A percentile compares a stretch with the other conserved stretches of the same genome.
phyloP scores from a whole-genome alignment of 805 yeast species.

The Kodamaea jinghongensis region DNA sequence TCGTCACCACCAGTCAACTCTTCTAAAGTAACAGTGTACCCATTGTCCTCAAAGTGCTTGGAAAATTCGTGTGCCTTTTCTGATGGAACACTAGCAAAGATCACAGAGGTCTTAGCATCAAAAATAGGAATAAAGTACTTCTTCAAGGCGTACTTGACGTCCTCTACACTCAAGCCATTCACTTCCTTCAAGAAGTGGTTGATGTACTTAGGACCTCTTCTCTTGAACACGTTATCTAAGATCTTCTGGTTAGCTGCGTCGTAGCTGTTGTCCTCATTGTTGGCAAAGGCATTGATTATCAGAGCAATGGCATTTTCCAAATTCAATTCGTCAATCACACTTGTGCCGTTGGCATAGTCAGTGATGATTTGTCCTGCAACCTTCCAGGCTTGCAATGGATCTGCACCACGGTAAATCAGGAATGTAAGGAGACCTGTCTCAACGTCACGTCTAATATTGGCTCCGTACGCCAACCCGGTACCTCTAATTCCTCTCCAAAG shows the following conservation, averaged over 20 bases:
- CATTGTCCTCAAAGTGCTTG: conserved; percentile 47
- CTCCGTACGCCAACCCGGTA: conserved; percentile 91
- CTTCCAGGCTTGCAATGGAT: conserved; percentile 61
- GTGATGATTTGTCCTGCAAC: conserved; percentile 65
- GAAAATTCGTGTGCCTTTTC: conserved; percentile 49
- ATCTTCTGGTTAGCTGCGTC: conserved; percentile 68
- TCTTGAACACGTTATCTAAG: conserved; percentile 60
- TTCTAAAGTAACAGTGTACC: conserved; percentile 61
- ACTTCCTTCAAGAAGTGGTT: conserved; percentile 51
- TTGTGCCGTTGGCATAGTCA: conserved; percentile 54
- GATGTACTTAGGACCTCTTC: conserved; percentile 68
- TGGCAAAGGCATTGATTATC: conserved; percentile 69
- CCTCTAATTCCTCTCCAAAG: conserved; percentile 97
- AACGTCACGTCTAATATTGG: conserved; percentile 52
- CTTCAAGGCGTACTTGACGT: conserved; percentile 48
- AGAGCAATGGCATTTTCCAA: conserved; percentile 75
- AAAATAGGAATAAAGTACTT: conserved; percentile 68
- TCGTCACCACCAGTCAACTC: conserved; percentile 34
- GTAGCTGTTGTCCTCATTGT: conserved; percentile 59
- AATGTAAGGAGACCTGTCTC: conserved; percentile 70
- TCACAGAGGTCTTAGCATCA: conserved; percentile 49
- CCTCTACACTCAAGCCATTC: conserved; percentile 50
- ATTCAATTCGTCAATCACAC: conserved; percentile 53
- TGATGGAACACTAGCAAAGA: conserved; percentile 76
- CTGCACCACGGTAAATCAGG: conserved; percentile 79